Percentiles rank a stretch among this genome's conserved stretches.
These are phyloP conservation scores for Candida yuanshanica DNA, from an alignment of 805 yeast genomes.

Conservation along the genomic window DNA sequence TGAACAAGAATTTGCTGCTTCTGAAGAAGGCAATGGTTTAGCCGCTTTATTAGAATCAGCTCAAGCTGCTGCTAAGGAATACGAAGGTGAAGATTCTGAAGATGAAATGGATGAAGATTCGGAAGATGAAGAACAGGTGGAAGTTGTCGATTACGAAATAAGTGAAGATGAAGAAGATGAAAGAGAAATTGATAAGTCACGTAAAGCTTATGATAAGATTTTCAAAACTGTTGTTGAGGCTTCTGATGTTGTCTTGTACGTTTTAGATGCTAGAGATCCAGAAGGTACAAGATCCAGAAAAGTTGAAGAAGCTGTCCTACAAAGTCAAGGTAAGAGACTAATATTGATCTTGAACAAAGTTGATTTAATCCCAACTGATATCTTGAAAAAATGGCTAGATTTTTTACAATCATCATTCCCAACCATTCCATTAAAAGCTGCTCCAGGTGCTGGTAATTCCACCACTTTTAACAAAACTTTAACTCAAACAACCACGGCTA, in stretches of 20 bases:
- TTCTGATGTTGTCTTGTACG: slow-evolving; percentile 27
- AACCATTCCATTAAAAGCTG: slow-evolving; percentile 81
- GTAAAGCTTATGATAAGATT: slow-evolving; percentile 90
- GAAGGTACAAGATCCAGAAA: slow-evolving; percentile 88
- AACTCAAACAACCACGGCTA: slow-evolving; percentile 66
- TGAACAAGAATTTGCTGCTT: slow-evolving; percentile 34
- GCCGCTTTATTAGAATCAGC: slow-evolving; percentile 89
- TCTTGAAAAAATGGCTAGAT: slow-evolving; percentile 76
- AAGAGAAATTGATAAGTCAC: slow-evolving; percentile 60
- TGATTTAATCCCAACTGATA: slow-evolving; percentile 85
- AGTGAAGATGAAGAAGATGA: slow-evolving; percentile 40
- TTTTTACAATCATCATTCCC: slow-evolving; percentile 82
- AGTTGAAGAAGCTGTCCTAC: slow-evolving; percentile 85
- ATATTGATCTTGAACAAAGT: slow-evolving; percentile 86
- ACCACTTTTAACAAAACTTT: slow-evolving; percentile 68
- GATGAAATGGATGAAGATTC: slow-evolving; percentile 40
- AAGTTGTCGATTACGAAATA: slow-evolving; percentile 44
- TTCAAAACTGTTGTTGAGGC: slow-evolving; percentile 64
- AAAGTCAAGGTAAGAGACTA: slow-evolving; percentile 74
- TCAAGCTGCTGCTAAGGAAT: slow-evolving; percentile 76
- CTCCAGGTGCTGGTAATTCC: slow-evolving; percentile 66
- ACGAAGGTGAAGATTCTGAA: slow-evolving; percentile 46
- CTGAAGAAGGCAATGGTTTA: slow-evolving; percentile 48
- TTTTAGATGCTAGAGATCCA: slow-evolving; percentile 77
- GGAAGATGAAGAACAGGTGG: slow-evolving; percentile 37